Base-by-base conservation (phyloP, 805 yeast genomes). In the Candida ipomoeae region DNA sequence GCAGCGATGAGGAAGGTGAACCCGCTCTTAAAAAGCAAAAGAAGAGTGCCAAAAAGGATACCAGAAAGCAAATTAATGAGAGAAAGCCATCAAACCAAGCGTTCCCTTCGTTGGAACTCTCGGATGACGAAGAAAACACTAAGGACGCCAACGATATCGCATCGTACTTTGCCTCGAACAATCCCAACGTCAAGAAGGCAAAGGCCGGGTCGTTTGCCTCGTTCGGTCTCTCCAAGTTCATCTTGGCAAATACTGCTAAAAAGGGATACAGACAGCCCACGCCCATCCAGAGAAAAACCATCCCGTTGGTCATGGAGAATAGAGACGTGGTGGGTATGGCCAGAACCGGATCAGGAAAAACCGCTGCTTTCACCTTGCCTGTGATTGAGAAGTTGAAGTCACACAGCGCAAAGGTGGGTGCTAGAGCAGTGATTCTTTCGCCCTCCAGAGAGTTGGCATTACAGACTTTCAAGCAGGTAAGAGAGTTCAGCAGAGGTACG, bases 291-390 rank as follows among this genome's bases (percentile, higher is more conserved):
- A 79, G 99, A 56, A 94, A 92, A 65, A 85, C 99, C 2, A 88
- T 94, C 51, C 99, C 99, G 0, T 74, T 90, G 49, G 84, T 94
- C 52, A 73, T 94, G 73, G 89, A 87, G 43, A 86, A 83, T 49
- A 78, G 95, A 63, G 99, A 94, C 70, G 96, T 94, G 39, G 99
- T 94, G 14, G 99, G 97, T 64, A 94, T 94, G 99, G 99, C 99
- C 14, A 80, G 99, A 63, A 94, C 99, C 0, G 99, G 99, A 62
- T 88, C 96, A 23, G 99, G 99, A 77, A 94, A 94, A 65, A 94
- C 99, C 0, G 99, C 99, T 7, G 98, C 99, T 0, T 94, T 94
- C 65, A 80, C 89, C 18, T 71, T 94, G 48, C 99, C 99, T 3
- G 77, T 94, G 74, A 77, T 94, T 56, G 97, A 94, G 60, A 84